phyloP scores from a whole-genome alignment of 1,139 yeast species.

The Wickerhamomyces sp. region DNA sequence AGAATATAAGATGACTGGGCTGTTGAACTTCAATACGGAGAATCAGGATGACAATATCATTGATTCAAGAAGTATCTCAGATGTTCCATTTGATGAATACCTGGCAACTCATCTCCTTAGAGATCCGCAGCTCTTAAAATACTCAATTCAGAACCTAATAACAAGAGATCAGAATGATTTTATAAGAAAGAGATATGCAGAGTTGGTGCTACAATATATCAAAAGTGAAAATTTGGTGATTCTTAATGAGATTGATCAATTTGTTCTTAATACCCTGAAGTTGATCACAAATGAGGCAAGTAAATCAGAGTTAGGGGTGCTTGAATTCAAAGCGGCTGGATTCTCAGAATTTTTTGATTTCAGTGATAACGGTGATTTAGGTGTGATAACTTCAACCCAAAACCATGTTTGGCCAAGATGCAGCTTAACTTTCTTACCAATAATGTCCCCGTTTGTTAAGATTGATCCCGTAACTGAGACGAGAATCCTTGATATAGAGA shows the following conservation, averaged over 20 bases:
- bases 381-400: slow-evolving; percentile 23
- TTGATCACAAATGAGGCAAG: too few relatives aligned
- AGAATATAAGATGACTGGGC: slow-evolving; percentile 27
- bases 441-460: slow-evolving; percentile 29
- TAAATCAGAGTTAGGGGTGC: slow-evolving; percentile 1
- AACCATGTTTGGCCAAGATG: slow-evolving; percentile 33
- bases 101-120: slow-evolving; percentile 18
- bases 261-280: slow-evolving; percentile 18
- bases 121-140: slow-evolving; percentile 15
- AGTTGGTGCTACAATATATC: slow-evolving; percentile 26
- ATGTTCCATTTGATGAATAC: slow-evolving; percentile 21
- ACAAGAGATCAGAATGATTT: slow-evolving; percentile 15
- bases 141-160: slow-evolving; percentile 26
- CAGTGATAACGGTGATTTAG: slow-evolving; percentile 12
- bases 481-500: slow-evolving; percentile 28
- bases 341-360: slow-evolving; percentile 29
- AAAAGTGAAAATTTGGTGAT: slow-evolving; percentile 16
- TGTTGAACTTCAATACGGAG: neutral
- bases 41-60: neutral
- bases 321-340: slow-evolving; percentile 24
- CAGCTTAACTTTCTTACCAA: slow-evolving; percentile 30
- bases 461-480: slow-evolving; percentile 31
- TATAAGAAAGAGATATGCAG: slow-evolving; percentile 20
- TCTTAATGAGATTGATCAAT: slow-evolving; percentile 26
- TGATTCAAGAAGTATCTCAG: slow-evolving; percentile 1